A percentile compares a stretch with the other conserved stretches of the same genome.
These are phyloP conservation scores for Epichloe baconii DNA, from an alignment of 2,329 filamentous ascomycete genomes.

Conservation along the genomic window DNA sequence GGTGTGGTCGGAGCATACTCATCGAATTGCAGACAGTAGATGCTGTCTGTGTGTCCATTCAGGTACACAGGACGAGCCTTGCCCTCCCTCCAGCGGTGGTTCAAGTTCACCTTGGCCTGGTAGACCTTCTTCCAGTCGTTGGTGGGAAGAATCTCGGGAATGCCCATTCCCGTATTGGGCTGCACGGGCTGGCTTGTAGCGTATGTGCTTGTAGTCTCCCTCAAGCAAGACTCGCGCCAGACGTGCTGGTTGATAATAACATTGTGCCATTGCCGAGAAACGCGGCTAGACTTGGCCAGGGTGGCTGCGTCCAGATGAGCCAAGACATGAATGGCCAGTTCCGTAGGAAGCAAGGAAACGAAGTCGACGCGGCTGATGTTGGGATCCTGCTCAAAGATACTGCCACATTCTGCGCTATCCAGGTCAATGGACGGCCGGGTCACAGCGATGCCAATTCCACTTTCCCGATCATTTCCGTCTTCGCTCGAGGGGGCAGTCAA, in stretches of 20 bases:
- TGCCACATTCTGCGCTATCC: constrained; percentile 22
- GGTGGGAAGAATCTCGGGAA: constrained; percentile 40
- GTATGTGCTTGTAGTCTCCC: constrained; percentile 47
- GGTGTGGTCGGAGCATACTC: constrained; percentile 45
- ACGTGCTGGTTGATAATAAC: constrained; percentile 41
- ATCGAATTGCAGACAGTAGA: constrained; percentile 97
- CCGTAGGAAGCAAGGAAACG: constrained; percentile 38
- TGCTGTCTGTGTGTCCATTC: constrained; percentile 86
- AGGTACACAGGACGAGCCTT: constrained; percentile 76
- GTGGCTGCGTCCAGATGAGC: constrained; percentile 40
- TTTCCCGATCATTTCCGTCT: constrained; percentile 45
- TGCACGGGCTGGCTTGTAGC: constrained; percentile 40
- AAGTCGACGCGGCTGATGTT: constrained; percentile 45
- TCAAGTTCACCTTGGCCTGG: constrained; percentile 60
- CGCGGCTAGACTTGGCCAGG: constrained; percentile 34
- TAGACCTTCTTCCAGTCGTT: constrained; percentile 85
- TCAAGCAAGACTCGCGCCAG: constrained; percentile 50
- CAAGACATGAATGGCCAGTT: constrained; percentile 47
- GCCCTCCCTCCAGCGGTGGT: constrained; percentile 66
- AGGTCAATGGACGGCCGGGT: constrained; percentile 28
- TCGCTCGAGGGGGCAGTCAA: constrained; percentile 27
- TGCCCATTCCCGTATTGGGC: constrained; percentile 42
- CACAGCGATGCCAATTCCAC: constrained; percentile 49
- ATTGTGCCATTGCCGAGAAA: constrained; percentile 37
- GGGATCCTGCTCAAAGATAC: constrained; percentile 18